Conservation (phyloP, 2,329 filamentous ascomycete genomes). For the Cladophialophora yegresii region DNA sequence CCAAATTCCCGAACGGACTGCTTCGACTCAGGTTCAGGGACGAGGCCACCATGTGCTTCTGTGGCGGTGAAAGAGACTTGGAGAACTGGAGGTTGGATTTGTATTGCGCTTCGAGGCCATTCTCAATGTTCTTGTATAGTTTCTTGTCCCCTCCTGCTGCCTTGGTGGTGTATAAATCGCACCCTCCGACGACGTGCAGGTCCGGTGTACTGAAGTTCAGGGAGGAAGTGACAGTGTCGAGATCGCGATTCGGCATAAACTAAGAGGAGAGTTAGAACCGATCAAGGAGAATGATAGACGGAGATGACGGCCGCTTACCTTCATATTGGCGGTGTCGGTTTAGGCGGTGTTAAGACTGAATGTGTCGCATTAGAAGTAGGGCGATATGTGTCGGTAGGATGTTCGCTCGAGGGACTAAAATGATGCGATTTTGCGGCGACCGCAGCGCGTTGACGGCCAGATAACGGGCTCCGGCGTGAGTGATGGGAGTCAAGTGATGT, state of each 20-base stretch:
- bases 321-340: constrained; percentile 33
- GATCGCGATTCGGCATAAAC: constrained; percentile 89
- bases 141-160: constrained; percentile 95
- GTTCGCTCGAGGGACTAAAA: not conserved
- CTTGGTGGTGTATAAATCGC: constrained; percentile 97
- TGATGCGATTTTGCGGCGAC: not conserved
- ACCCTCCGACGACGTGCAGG: constrained; percentile 86
- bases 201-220: constrained; percentile 95
- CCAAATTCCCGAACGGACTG: constrained; percentile 88
- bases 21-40: constrained; percentile 76
- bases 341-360: constrained; percentile 13
- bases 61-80: constrained; percentile 81
- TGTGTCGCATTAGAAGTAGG: constrained; percentile 7
- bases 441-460: not conserved
- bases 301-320: constrained; percentile 32
- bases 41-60: constrained; percentile 67
- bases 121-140: constrained; percentile 91
- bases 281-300: not conserved
- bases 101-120: constrained; percentile 87
- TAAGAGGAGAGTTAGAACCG: constrained; percentile 47
- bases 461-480: constrained; percentile 7
- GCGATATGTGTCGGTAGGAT: not conserved
- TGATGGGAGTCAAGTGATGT: constrained; percentile 9
- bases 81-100: constrained; percentile 83
- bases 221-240: constrained; percentile 87